phyloP scores from a whole-genome alignment of 331 rosid genomes.

The Quercus lobata region DNA sequence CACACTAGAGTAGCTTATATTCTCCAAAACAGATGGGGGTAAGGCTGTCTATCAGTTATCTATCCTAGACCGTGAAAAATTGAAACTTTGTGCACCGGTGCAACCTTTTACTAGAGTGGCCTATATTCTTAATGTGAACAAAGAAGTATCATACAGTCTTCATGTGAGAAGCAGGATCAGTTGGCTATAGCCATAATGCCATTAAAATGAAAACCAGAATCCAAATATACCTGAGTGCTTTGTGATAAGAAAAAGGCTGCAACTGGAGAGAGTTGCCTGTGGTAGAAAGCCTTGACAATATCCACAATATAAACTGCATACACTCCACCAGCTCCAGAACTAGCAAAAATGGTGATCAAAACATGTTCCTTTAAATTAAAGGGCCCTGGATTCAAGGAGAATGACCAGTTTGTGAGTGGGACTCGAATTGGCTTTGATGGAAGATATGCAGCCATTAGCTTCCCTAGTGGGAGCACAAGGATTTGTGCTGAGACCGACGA shows the following conservation, averaged over 20 bases:
- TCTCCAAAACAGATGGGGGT: too few relatives aligned
- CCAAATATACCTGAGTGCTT: constrained; percentile 63
- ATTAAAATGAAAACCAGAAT: neutral
- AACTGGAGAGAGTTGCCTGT: constrained; percentile 32
- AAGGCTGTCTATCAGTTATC: too few relatives aligned
- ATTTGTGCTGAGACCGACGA: constrained; percentile 72
- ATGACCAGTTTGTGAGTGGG: constrained; percentile 53
- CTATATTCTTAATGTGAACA: too few relatives aligned
- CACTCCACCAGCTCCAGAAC: constrained; percentile 58
- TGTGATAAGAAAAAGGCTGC: constrained; percentile 61
- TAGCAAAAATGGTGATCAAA: constrained; percentile 78
- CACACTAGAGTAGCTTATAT: too few relatives aligned
- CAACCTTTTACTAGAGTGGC: too few relatives aligned
- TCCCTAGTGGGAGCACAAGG: constrained; percentile 64
- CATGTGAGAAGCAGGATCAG: neutral
- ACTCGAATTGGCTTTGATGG: constrained; percentile 27
- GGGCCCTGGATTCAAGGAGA: constrained; percentile 77
- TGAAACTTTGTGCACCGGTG: too few relatives aligned
- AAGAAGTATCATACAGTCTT: neutral
- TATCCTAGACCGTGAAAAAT: too few relatives aligned
- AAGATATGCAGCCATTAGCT: constrained; percentile 74
- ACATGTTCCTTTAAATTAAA: constrained; percentile 81
- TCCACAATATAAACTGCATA: constrained; percentile 72
- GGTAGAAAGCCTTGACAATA: constrained; percentile 81
- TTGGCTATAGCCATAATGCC: neutral